Conservation (phyloP, 2,329 filamentous ascomycete genomes). For the Lecanicillium sp. region DNA sequence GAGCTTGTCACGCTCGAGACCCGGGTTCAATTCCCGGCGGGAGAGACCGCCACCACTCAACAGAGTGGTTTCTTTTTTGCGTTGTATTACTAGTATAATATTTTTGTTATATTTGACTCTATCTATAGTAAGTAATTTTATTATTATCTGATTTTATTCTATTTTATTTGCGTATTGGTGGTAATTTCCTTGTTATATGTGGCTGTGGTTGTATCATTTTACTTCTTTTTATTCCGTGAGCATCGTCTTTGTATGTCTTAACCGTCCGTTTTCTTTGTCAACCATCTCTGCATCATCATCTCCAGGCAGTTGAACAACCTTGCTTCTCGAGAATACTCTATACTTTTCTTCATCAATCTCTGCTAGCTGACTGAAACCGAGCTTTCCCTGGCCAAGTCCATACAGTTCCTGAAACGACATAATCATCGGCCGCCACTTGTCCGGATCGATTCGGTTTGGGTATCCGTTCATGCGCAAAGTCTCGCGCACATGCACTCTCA, state of each 20-base stretch:
- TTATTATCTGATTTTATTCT: neutral
- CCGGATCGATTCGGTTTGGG: slow-evolving; percentile 30
- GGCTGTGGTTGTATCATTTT: too few relatives aligned
- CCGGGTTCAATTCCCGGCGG: slow-evolving; percentile 16
- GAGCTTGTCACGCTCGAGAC: slow-evolving; percentile 15
- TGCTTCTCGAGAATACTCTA: neutral
- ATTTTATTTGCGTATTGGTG: neutral
- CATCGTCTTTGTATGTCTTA: too few relatives aligned
- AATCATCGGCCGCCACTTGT: slow-evolving; percentile 34
- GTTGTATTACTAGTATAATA: neutral
- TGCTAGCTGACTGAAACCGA: slow-evolving; percentile 14
- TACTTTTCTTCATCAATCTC: slow-evolving; percentile 24
- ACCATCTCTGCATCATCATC: too few relatives aligned
- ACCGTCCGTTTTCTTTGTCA: too few relatives aligned
- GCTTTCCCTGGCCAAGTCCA: slow-evolving; percentile 22
- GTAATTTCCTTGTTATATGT: too few relatives aligned
- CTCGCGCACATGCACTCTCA: slow-evolving; percentile 24
- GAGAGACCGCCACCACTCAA: slow-evolving; percentile 11
- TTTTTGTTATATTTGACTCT: too few relatives aligned
- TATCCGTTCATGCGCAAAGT: slow-evolving; percentile 25
- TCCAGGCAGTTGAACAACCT: too few relatives aligned
- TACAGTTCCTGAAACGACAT: slow-evolving; percentile 36
- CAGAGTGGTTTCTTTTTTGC: slow-evolving; percentile 7
- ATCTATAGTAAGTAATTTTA: too few relatives aligned
- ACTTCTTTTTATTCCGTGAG: too few relatives aligned